Conservation (phyloP, 2,329 filamentous ascomycete genomes). For the Botrytis porri region DNA sequence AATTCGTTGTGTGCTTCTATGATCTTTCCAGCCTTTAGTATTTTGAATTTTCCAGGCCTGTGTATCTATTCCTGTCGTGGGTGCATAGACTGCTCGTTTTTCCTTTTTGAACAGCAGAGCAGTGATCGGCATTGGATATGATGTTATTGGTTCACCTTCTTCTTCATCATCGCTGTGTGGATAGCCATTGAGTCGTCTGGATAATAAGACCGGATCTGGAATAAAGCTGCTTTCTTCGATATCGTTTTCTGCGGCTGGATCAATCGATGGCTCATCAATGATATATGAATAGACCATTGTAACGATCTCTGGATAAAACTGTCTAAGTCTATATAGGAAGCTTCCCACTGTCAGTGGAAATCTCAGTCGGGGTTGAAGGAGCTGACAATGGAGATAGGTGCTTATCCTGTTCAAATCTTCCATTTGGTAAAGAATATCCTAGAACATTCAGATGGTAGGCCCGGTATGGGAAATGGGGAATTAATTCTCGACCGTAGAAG, state of each 20-base stretch:
- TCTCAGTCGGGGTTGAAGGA: fast-evolving
- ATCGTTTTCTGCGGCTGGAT: not conserved
- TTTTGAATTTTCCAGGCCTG: not conserved
- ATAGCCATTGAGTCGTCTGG: not conserved
- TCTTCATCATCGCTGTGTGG: not conserved
- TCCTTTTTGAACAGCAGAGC: not conserved
- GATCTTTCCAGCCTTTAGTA: not conserved
- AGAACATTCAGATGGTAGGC: not conserved
- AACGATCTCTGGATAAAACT: not conserved
- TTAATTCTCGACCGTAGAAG: not conserved
- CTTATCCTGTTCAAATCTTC: not conserved
- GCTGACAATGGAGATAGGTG: not conserved
- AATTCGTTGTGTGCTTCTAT: not conserved
- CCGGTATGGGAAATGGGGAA: not conserved
- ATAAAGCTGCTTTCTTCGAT: not conserved
- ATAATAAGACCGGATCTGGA: not conserved
- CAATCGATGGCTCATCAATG: not conserved
- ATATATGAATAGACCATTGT: not conserved
- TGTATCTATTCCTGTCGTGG: not conserved
- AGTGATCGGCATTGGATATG: not conserved
- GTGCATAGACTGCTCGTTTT: not conserved
- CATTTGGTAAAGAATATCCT: not conserved
- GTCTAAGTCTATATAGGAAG: not conserved
- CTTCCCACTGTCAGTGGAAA: not conserved
- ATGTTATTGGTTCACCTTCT: not conserved